Percentiles rank a stretch among this genome's conserved stretches.
Conservation (phyloP, 106 monocot genomes). For the Dendrobium huoshanense region DNA sequence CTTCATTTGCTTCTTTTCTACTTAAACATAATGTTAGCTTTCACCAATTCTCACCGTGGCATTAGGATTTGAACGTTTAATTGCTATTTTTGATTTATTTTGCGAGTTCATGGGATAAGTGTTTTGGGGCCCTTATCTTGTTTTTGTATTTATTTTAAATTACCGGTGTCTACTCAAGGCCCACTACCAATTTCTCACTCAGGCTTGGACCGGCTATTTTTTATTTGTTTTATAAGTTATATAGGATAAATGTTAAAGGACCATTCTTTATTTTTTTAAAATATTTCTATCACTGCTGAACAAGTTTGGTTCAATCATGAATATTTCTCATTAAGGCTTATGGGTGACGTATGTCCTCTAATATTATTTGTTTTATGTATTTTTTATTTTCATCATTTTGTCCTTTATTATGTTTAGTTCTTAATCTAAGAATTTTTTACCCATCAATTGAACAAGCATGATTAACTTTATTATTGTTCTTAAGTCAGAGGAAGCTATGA, state of each 20-base stretch:
- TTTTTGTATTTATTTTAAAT: neutral
- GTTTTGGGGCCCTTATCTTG: neutral
- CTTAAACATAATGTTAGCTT: too few species aligned
- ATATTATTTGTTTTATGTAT: neutral
- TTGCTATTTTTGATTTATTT: neutral
- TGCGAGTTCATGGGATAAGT: neutral
- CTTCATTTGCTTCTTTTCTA: too few species aligned
- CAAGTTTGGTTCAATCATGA: neutral
- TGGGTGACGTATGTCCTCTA: neutral
- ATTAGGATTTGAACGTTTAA: too few species aligned
- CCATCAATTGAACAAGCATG: neutral
- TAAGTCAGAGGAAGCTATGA: conserved; percentile 70
- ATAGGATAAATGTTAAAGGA: neutral
- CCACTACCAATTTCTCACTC: neutral
- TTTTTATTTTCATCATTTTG: neutral
- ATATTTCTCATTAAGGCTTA: neutral
- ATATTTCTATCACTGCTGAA: neutral
- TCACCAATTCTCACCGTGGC: too few species aligned
- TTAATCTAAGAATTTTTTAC: neutral
- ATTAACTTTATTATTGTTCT: neutral
- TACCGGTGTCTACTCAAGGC: neutral
- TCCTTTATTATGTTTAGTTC: neutral
- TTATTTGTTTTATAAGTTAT: neutral
- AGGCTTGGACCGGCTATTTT: neutral
- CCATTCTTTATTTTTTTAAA: neutral